Conservation (phyloP, 1,284 basidiomycete species). For the Papiliotrema flavescens region DNA sequence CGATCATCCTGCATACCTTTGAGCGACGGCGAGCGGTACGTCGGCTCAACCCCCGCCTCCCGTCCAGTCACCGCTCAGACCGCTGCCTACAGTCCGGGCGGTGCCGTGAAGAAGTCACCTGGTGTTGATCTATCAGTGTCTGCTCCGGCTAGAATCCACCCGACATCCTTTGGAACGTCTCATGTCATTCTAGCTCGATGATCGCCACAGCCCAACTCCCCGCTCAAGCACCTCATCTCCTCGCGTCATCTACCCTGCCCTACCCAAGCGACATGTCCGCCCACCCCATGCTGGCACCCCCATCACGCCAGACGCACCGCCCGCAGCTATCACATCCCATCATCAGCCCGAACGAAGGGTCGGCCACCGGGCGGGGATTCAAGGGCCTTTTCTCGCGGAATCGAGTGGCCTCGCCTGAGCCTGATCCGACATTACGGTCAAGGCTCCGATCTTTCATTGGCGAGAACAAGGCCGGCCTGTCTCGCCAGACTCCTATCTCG, state of each 20-base stretch:
- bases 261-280: not conserved
- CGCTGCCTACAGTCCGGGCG: too few relatives aligned
- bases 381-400: constrained; percentile 23
- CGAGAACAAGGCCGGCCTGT: constrained; percentile 10
- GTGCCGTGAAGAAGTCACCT: too few relatives aligned
- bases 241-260: not conserved
- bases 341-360: not conserved
- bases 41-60: too few relatives aligned
- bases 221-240: not conserved
- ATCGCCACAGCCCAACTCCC: not conserved
- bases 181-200: too few relatives aligned
- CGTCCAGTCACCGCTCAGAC: too few relatives aligned
- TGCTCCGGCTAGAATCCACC: not conserved
- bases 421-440: constrained; percentile 15
- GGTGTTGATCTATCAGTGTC: not conserved
- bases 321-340: not conserved
- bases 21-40: too few relatives aligned
- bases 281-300: too few relatives aligned
- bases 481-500: not conserved
- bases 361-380: constrained; percentile 17
- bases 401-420: constrained; percentile 20
- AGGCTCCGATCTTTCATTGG: constrained; percentile 19
- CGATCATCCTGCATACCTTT: too few relatives aligned
- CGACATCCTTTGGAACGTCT: too few relatives aligned
- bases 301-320: too few relatives aligned